Evolutionary conservation across 768 basidiomycete genomes (phyloP).

Genomic region (Candolleomyces aberdarensis): DNA sequence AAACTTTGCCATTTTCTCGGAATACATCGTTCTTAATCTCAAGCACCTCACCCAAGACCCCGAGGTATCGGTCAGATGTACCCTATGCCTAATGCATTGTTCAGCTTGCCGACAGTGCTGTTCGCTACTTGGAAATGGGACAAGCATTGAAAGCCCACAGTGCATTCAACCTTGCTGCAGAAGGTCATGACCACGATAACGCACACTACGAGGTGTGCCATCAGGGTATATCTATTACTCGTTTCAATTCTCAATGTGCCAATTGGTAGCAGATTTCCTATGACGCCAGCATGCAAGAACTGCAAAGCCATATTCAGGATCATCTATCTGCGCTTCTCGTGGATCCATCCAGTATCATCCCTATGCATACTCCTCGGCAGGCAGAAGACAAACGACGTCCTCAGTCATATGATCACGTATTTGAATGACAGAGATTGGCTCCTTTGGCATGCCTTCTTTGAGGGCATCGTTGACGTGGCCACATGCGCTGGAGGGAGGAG

Average conservation of each 20-base stretch:
- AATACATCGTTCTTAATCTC: slow-evolving; percentile 93
- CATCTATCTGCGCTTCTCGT: slow-evolving; percentile 83
- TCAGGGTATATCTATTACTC: not conserved
- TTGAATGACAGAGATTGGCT: slow-evolving; percentile 92
- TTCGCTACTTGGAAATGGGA: slow-evolving; percentile 89
- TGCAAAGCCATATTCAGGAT: slow-evolving; percentile 83
- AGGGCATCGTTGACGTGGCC: slow-evolving; percentile 93
- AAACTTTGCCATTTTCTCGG: slow-evolving; percentile 77
- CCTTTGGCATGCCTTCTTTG: slow-evolving; percentile 88
- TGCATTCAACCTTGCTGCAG: slow-evolving; percentile 57
- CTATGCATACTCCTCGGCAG: slow-evolving; percentile 93
- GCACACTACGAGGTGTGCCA: slow-evolving; percentile 71
- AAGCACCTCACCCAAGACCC: slow-evolving; percentile 78
- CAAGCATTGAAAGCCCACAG: slow-evolving; percentile 88
- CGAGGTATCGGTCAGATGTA: slow-evolving; percentile 78
- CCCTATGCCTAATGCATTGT: slow-evolving; percentile 83
- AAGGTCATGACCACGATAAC: slow-evolving; percentile 71
- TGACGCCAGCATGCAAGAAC: slow-evolving; percentile 80
- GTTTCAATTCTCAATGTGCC: not conserved
- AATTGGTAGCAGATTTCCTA: slow-evolving; percentile 69
- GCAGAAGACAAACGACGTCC: slow-evolving; percentile 90
- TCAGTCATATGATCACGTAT: slow-evolving; percentile 87
- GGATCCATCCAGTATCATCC: slow-evolving; percentile 84
- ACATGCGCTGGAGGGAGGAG: slow-evolving; percentile 90
- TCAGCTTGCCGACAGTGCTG: slow-evolving; percentile 80